Conservation (phyloP, 169 alveolate species). For the Eimeria brunetti region DNA sequence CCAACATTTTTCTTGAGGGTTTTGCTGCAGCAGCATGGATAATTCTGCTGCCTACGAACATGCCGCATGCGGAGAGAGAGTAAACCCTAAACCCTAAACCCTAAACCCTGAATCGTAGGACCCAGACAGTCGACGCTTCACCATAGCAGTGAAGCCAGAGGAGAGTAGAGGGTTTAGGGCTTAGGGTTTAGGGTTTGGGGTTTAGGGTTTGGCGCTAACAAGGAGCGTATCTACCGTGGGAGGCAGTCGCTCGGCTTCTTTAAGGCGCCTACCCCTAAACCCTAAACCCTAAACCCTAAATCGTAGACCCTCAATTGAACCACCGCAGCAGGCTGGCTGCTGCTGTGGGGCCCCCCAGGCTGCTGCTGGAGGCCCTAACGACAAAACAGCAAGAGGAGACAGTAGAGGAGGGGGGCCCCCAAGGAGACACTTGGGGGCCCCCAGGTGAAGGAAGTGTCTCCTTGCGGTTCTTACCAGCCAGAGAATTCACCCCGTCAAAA, state of each 20-base stretch:
- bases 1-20: background rate
- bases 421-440: constrained; percentile 9
- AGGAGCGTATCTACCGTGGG: too few species aligned
- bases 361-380: constrained; percentile 11
- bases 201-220: too few species aligned
- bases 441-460: background rate
- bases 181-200: background rate
- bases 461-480: constrained; percentile 1
- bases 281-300: background rate
- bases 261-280: too few species aligned
- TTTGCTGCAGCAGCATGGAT: background rate
- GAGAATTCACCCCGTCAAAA: constrained; percentile 2
- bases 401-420: background rate
- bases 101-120: background rate
- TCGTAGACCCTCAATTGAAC: background rate
- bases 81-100: background rate
- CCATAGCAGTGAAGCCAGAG: background rate
- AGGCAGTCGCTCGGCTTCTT: too few species aligned
- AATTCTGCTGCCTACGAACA: background rate
- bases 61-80: constrained; percentile 34
- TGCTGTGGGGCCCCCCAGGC: background rate
- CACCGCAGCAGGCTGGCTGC: background rate
- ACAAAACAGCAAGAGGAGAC: background rate
- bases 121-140: too few species aligned
- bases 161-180: background rate